These are phyloP conservation scores for Botrytis deweyae DNA, from an alignment of 2,329 filamentous ascomycete species.

Conservation along the genomic window DNA sequence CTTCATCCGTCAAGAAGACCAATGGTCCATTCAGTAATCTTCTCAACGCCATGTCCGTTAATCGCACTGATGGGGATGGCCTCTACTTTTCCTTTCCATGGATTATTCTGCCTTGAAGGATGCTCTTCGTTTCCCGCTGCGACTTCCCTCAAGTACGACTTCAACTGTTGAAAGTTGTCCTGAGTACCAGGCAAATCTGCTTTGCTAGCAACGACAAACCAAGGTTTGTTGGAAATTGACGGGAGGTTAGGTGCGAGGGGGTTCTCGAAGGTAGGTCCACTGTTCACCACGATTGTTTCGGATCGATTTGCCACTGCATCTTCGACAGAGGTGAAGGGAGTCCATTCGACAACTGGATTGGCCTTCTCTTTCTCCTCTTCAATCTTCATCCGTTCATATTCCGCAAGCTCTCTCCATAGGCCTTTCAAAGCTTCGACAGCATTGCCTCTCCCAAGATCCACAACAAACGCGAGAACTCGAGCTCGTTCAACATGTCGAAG, in stretches of 20 bases:
- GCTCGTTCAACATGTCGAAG: conserved; percentile 92
- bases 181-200: conserved; percentile 79
- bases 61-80: conserved; percentile 90
- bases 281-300: conserved; percentile 36
- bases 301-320: conserved; percentile 35
- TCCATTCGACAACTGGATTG: conserved; percentile 60
- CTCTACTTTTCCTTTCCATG: conserved; percentile 61
- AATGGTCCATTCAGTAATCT: conserved; percentile 70
- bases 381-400: conserved; percentile 70
- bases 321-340: conserved; percentile 49
- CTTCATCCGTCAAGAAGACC: conserved; percentile 51
- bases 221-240: conserved; percentile 83
- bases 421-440: conserved; percentile 75
- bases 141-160: conserved; percentile 68
- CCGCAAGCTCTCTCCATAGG: conserved; percentile 85
- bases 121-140: conserved; percentile 63
- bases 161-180: conserved; percentile 70
- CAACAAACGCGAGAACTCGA: conserved; percentile 86
- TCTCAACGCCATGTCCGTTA: conserved; percentile 76
- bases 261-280: conserved; percentile 31
- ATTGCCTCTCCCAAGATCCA: conserved; percentile 79
- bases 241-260: conserved; percentile 32
- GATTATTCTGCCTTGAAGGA: conserved; percentile 63
- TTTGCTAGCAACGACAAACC: conserved; percentile 95
- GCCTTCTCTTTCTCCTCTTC: conserved; percentile 71